Base-by-base conservation (phyloP, 2,329 filamentous ascomycete genomes). In the Meredithiella fracta region DNA sequence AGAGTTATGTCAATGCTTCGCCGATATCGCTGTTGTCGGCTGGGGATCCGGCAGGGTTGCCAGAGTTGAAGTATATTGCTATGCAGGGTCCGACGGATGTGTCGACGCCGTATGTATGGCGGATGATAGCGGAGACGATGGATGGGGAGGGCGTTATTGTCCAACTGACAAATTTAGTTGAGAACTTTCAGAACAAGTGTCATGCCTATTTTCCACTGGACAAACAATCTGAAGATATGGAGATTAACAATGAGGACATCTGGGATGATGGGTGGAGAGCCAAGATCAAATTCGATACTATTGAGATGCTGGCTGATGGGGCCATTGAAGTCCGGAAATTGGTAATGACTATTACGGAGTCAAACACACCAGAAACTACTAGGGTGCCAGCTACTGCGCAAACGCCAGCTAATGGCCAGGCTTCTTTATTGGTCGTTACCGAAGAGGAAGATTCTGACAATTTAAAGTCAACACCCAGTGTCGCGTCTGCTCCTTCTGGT, bases 101-200 rank as follows among this genome's bases (percentile, higher is more conserved):
- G 25, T 86, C 85, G 15, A 75, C 84, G 56, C 79, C 82, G 61
- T 88, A 94, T 65, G 86, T 94, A 61, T 98, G 91, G 86, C 86
- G 92, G 65, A 98, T 98, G 92, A 74, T 96, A 37, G 86, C 86
- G 66, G 83, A 94, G 64, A 87, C 94, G 67, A 68, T 76, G 53
- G 65, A 71, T 25, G 80, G 82, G 49, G 80, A 84, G 1, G 88
- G 81, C 1, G 87, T 97, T 57, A 83, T 97, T 54, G 83, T 97
- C 57, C 96, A 97, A 86, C 78, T 98, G 60, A 98, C 91, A 1
- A 87, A 89, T 65, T 91, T 88, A 25, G 76, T 86, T 64, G 91
- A 97, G 68, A 75, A 77, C 31, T 77, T 79, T 58, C 73, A 78
- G 63, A 80, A 94, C 67, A 95, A 96, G 68, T 97, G 91, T 68